Conservation (phyloP, 1,139 yeast genomes). For the Candida sp. region DNA sequence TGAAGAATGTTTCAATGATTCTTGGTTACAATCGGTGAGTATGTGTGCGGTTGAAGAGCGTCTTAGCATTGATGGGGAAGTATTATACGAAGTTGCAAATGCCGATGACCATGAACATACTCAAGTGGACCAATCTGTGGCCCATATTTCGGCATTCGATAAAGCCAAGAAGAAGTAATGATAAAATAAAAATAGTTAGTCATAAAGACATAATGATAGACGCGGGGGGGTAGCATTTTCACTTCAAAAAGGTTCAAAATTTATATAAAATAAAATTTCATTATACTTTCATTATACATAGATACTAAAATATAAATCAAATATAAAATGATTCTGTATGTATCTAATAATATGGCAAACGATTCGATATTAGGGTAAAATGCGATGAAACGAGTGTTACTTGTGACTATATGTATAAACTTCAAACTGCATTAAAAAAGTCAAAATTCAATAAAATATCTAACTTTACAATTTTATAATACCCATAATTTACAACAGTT, state of each 20-base stretch:
- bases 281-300: neutral
- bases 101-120: slow-evolving; percentile 76
- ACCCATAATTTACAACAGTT: too few species aligned
- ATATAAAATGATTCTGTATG: too few species aligned
- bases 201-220: too few species aligned
- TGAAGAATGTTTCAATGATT: slow-evolving; percentile 77
- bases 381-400: too few species aligned
- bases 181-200: neutral
- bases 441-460: too few species aligned
- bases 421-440: too few species aligned
- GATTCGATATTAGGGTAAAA: too few species aligned
- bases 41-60: slow-evolving; percentile 63
- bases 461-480: too few species aligned
- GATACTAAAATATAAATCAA: neutral
- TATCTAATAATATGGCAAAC: too few species aligned
- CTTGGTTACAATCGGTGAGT: slow-evolving; percentile 64
- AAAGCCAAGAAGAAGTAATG: slow-evolving; percentile 59
- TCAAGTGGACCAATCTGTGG: slow-evolving; percentile 87
- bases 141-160: slow-evolving; percentile 92
- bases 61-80: slow-evolving; percentile 26
- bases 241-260: neutral
- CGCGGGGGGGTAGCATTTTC: neutral
- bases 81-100: slow-evolving; percentile 27
- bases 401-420: too few species aligned
- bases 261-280: neutral